A percentile compares a stretch with the other conserved stretches of the same genome.
Evolutionary conservation across 1,139 yeast genomes (phyloP).

Genomic region (Torulaspora pretoriensis): DNA sequence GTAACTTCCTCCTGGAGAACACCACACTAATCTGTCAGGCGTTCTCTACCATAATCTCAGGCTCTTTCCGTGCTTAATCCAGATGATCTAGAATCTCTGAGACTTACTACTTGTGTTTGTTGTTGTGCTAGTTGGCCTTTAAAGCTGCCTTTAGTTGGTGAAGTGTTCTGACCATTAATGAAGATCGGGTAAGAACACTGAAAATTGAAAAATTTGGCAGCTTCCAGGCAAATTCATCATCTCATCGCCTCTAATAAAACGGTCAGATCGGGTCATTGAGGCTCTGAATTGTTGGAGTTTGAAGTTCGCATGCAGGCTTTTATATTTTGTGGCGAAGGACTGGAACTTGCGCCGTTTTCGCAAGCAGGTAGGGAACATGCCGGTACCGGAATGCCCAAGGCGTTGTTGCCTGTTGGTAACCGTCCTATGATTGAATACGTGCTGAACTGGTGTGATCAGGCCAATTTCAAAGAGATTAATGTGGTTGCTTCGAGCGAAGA

Average conservation of each 20-base stretch:
- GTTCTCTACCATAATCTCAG: not conserved
- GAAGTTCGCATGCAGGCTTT: conserved; percentile 69
- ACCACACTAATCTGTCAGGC: too few relatives aligned
- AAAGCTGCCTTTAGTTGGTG: not conserved
- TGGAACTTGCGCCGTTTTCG: conserved; percentile 66
- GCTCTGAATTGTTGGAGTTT: not conserved
- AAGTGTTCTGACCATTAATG: not conserved
- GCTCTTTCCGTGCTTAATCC: not conserved
- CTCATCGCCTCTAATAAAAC: conserved; percentile 35
- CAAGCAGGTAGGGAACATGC: conserved; percentile 35
- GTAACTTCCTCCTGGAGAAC: not conserved
- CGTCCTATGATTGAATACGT: conserved; percentile 86
- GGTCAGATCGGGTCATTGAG: conserved; percentile 2
- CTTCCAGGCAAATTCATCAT: conserved; percentile 54
- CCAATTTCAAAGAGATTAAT: conserved; percentile 63
- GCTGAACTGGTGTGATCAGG: conserved; percentile 88
- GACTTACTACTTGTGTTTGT: not conserved
- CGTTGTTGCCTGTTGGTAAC: conserved; percentile 84
- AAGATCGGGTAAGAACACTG: conserved; percentile 41
- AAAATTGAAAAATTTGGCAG: conserved; percentile 50
- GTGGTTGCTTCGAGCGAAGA: conserved; percentile 47
- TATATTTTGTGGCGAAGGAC: conserved; percentile 83
- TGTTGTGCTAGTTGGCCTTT: not conserved
- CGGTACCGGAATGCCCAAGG: conserved; percentile 65
- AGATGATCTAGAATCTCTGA: not conserved